A percentile compares a stretch with the other conserved stretches of the same genome.
Evolutionary conservation across 768 basidiomycete species (phyloP).

Genomic region (Podaxis sp.): DNA sequence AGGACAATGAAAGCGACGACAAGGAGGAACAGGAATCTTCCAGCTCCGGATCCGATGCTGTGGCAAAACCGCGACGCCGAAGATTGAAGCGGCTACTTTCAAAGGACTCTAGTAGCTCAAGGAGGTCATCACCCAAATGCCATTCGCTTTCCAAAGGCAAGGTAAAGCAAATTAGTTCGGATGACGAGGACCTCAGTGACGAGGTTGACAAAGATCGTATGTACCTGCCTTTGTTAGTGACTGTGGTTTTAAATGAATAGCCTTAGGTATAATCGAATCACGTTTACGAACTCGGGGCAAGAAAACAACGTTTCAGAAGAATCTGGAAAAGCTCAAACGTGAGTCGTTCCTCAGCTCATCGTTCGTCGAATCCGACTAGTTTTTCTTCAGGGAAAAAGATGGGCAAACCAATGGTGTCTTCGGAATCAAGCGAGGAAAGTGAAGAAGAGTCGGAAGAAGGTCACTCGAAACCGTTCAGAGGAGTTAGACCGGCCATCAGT

Average conservation of each 20-base stretch:
- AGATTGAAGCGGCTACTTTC: slow-evolving; percentile 4
- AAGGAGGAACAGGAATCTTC: neutral
- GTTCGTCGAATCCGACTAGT: neutral
- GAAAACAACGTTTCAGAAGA: slow-evolving; percentile 56
- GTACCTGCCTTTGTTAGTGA: neutral
- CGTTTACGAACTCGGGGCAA: slow-evolving; percentile 62
- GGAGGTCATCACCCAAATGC: neutral
- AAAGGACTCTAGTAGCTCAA: neutral
- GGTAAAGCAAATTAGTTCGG: neutral
- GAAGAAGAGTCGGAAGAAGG: slow-evolving; percentile 34
- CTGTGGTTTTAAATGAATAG: neutral
- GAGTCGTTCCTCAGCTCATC: slow-evolving; percentile 15
- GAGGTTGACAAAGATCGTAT: slow-evolving; percentile 13
- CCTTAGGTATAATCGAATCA: slow-evolving; percentile 54
- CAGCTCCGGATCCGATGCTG: neutral
- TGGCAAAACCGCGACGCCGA: slow-evolving; percentile 11
- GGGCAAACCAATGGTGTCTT: slow-evolving; percentile 11
- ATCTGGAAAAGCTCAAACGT: slow-evolving; percentile 67
- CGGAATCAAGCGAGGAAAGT: slow-evolving; percentile 20
- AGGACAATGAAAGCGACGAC: slow-evolving; percentile 13
- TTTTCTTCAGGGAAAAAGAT: slow-evolving; percentile 18
- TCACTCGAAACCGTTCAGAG: slow-evolving; percentile 37
- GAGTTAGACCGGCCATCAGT: slow-evolving; percentile 35
- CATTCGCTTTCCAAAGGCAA: neutral
- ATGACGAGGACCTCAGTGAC: slow-evolving; percentile 36